These are phyloP conservation scores for Coemansia sp. DNA, from an alignment of 192 early-diverging fungal species.

Conservation along the genomic window DNA sequence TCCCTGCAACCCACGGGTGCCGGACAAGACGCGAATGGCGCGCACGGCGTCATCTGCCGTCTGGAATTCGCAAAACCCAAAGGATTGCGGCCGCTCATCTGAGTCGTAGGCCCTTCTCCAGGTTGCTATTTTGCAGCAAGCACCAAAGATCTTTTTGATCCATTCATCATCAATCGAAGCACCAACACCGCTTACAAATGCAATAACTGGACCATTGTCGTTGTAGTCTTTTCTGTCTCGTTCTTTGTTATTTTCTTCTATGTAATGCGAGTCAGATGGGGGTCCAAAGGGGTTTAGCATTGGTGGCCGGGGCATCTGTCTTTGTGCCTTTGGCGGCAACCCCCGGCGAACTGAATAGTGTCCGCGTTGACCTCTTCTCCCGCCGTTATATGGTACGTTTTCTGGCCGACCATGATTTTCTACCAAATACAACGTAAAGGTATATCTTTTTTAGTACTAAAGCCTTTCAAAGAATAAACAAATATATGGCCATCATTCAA, in stretches of 20 bases:
- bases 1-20: background rate
- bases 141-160: conserved; percentile 28
- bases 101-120: conserved; percentile 31
- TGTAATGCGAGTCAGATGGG: background rate
- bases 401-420: background rate
- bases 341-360: background rate
- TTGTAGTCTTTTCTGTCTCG: background rate
- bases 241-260: background rate
- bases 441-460: too few species aligned
- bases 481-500: too few species aligned
- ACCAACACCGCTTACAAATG: conserved; percentile 33
- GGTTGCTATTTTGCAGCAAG: conserved; percentile 28
- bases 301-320: conserved; percentile 1
- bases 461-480: too few species aligned
- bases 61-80: conserved; percentile 52
- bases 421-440: background rate
- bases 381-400: conserved; percentile 1
- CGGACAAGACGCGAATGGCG: conserved; percentile 25
- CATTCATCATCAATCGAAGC: conserved; percentile 21
- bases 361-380: conserved; percentile 4
- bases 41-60: conserved; percentile 12
- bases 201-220: conserved; percentile 4
- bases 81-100: conserved; percentile 30
- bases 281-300: conserved; percentile 39
- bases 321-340: background rate